A percentile compares a stretch with the other conserved stretches of the same genome.
Conservation (phyloP, 2,329 filamentous ascomycete species). For the Colletotrichum endophyticum region DNA sequence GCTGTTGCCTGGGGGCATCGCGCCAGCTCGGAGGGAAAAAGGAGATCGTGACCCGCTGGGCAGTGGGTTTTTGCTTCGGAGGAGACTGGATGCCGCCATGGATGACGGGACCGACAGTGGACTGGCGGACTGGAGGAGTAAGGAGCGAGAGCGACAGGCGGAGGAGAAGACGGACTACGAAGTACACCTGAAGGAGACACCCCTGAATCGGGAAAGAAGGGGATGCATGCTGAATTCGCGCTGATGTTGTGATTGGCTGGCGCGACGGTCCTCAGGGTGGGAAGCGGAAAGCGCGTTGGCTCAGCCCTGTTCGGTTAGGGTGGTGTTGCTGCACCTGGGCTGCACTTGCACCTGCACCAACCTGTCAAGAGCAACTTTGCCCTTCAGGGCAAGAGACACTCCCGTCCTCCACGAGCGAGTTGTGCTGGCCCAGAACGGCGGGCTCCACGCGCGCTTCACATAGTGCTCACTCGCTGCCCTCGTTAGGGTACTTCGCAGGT, state of each 20-base stretch:
- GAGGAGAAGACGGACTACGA: background rate
- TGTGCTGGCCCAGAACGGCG: background rate
- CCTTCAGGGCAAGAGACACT: background rate
- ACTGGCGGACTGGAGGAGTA: background rate
- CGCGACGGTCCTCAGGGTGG: background rate
- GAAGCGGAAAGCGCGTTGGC: slow-evolving; percentile 15
- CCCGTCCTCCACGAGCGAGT: background rate
- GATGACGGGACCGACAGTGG: background rate
- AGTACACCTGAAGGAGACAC: background rate
- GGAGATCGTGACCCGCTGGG: background rate
- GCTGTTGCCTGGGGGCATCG: background rate
- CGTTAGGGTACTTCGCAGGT: no score
- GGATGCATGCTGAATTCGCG: background rate
- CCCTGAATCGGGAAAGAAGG: slow-evolving; percentile 3
- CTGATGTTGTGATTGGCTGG: background rate
- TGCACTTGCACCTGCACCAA: background rate
- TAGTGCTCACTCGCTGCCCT: background rate
- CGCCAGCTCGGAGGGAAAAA: background rate
- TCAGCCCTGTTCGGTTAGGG: slow-evolving; percentile 17
- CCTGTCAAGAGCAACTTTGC: background rate
- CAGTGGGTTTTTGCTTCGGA: background rate
- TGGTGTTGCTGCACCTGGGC: background rate
- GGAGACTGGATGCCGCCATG: background rate
- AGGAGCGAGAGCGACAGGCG: background rate
- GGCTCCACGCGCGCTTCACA: background rate